These are phyloP conservation scores for Fusarium denticulatum DNA, from an alignment of 2,329 filamentous ascomycete genomes.

Conservation along the genomic window DNA sequence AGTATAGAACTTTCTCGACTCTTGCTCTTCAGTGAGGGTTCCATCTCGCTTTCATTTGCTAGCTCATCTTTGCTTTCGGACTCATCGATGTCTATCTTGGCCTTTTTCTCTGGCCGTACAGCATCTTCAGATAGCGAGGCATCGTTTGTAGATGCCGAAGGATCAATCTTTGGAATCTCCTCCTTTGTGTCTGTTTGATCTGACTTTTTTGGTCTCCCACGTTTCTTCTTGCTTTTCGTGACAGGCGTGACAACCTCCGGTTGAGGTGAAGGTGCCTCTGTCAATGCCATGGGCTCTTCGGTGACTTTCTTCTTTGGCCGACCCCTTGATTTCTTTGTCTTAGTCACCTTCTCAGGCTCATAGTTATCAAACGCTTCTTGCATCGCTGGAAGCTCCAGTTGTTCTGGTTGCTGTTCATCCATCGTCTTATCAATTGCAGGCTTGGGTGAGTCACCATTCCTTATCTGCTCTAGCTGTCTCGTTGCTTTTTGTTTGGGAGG, in stretches of 20 bases:
- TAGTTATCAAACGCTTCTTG: slow-evolving; percentile 2
- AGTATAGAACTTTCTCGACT: slow-evolving; percentile 5
- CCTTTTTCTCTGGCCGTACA: slow-evolving; percentile 5
- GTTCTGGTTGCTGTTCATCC: neutral
- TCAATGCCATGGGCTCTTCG: slow-evolving; percentile 14
- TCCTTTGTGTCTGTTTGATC: slow-evolving; percentile 31
- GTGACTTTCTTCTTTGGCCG: slow-evolving; percentile 46
- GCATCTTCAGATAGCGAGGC: slow-evolving; percentile 6
- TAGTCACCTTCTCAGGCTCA: slow-evolving; percentile 30
- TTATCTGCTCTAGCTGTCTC: slow-evolving; percentile 10
- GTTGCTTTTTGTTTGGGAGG: slow-evolving; percentile 12
- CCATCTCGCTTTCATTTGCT: neutral
- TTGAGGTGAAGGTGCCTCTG: slow-evolving; percentile 4
- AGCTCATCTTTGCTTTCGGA: slow-evolving; percentile 1
- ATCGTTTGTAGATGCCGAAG: neutral
- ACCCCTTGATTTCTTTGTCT: slow-evolving; percentile 46
- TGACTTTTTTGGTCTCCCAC: slow-evolving; percentile 56
- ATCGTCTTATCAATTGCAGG: neutral
- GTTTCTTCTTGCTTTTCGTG: slow-evolving; percentile 47
- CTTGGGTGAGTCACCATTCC: neutral
- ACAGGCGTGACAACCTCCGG: slow-evolving; percentile 10
- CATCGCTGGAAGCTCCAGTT: neutral
- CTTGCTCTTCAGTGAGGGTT: neutral
- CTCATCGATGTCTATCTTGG: neutral
- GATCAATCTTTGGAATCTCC: slow-evolving; percentile 7